Evolutionary conservation across 495 filamentous ascomycete genomes (phyloP).

Genomic region (Hapsidospora chrysogenum): DNA sequence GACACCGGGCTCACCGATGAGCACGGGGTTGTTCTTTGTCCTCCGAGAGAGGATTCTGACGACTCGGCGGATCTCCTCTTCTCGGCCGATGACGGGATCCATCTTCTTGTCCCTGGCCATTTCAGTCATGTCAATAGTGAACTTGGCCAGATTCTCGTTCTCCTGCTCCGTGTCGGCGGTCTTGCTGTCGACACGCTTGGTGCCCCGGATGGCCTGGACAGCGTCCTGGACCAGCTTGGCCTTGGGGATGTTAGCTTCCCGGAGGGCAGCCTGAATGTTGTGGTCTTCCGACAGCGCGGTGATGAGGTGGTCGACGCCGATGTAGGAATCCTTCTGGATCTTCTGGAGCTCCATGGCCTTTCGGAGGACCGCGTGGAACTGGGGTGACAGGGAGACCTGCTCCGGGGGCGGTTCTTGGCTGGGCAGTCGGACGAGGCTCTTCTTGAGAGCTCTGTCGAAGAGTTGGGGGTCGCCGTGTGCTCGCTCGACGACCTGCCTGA

Average conservation of each 20-base stretch:
- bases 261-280: slow-evolving; percentile 51
- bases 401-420: slow-evolving; percentile 93
- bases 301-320: slow-evolving; percentile 90
- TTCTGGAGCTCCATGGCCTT: slow-evolving; percentile 81
- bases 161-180: slow-evolving; percentile 83
- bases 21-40: slow-evolving; percentile 97
- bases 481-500: slow-evolving; percentile 85
- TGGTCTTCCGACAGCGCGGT: slow-evolving; percentile 64
- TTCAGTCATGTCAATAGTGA: slow-evolving; percentile 92
- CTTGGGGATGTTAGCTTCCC: slow-evolving; percentile 84
- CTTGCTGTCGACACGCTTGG: slow-evolving; percentile 80
- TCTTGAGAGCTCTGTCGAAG: slow-evolving; percentile 79
- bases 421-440: slow-evolving; percentile 72
- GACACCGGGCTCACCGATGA: slow-evolving; percentile 90
- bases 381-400: slow-evolving; percentile 58
- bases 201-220: slow-evolving; percentile 77
- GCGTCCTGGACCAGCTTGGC: slow-evolving; percentile 76
- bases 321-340: slow-evolving; percentile 86
- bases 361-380: slow-evolving; percentile 65
- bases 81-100: slow-evolving; percentile 91
- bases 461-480: slow-evolving; percentile 84
- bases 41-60: slow-evolving; percentile 83
- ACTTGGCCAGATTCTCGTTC: slow-evolving; percentile 89
- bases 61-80: slow-evolving; percentile 91
- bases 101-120: slow-evolving; percentile 93